Base-by-base conservation (phyloP, 257 asterid genomes). In the Primulina eburnea region DNA sequence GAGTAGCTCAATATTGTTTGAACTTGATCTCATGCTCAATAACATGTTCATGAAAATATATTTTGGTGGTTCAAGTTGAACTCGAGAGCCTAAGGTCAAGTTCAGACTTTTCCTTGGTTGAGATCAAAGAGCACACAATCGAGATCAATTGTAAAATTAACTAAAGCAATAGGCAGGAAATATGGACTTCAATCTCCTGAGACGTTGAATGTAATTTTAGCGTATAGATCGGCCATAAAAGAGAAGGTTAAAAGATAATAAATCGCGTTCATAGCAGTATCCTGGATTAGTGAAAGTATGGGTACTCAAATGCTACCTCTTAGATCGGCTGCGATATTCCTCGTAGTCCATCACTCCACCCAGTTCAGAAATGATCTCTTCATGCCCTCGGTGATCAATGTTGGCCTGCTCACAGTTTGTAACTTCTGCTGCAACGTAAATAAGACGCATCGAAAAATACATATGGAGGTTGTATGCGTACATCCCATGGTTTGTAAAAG, bases 341-440 rank as follows among this genome's bases (percentile, higher is more conserved):
- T 89, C 97, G 12, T 77, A 91, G 82, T 86, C 95, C 97, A 94
- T 94, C 84, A 91, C 92, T 88, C 99, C 97, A 71, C 92, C 95
- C 77, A 81, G 88, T 84, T 94, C 97, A 83, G 91, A 77, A 83
- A 76, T 82, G 87, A 88, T 75, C 88, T 93, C 97, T 77, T 88
- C 96, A 64, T 89, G 90, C 81, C 94, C 97, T 78, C 92, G 82
- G 90, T 79, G 73, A 43, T 89, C 95, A 74, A 72, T 9, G 64
- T 88, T 90, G 71, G 87, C 97, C 99, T 91, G 96, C 97, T 90
- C 71, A 91, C 83, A 87, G 90, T 89, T 84, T 79, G 88, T 82
- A 93, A 88, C 95, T 85, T 94, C 95, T 91, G 97, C 95, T 95
- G 89, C 85, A 89, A 81, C 65, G 92, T 93, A 87, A 88, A 96